Conservation (phyloP, 208 protist genomes). For the Acanthamoeba castellanii region DNA sequence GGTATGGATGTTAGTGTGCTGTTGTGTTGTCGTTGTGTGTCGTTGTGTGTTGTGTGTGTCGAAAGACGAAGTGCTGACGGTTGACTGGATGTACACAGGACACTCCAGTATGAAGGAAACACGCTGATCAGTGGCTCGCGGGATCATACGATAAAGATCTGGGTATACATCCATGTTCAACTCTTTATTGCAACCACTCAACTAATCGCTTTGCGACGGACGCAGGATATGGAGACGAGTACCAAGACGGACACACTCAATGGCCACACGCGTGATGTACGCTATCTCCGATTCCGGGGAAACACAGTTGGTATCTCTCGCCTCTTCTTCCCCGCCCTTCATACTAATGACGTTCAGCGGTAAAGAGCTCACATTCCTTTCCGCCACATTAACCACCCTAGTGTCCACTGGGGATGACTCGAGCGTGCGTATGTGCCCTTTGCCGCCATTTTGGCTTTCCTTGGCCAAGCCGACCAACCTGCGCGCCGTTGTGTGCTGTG, state of each 20-base stretch:
- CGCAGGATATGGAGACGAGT: not conserved
- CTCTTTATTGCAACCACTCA: too few relatives aligned
- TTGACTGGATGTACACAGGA: not conserved
- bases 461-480: too few relatives aligned
- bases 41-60: not conserved
- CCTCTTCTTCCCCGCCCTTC: too few relatives aligned
- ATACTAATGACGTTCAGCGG: not conserved
- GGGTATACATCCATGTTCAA: not conserved
- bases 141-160: not conserved
- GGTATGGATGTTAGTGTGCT: not conserved
- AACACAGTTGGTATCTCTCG: not conserved
- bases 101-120: not conserved
- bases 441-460: too few relatives aligned
- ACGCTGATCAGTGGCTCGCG: conserved; percentile 4
- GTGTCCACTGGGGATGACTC: not conserved
- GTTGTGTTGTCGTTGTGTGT: not conserved
- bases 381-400: not conserved
- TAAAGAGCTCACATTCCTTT: not conserved
- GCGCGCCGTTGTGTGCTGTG: not conserved
- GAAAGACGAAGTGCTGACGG: not conserved
- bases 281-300: not conserved
- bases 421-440: not conserved
- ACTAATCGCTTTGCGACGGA: not conserved
- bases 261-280: not conserved
- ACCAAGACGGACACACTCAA: not conserved